Conservation (phyloP, 2,329 filamentous ascomycete genomes). For the Hymenoscyphus repandus region DNA sequence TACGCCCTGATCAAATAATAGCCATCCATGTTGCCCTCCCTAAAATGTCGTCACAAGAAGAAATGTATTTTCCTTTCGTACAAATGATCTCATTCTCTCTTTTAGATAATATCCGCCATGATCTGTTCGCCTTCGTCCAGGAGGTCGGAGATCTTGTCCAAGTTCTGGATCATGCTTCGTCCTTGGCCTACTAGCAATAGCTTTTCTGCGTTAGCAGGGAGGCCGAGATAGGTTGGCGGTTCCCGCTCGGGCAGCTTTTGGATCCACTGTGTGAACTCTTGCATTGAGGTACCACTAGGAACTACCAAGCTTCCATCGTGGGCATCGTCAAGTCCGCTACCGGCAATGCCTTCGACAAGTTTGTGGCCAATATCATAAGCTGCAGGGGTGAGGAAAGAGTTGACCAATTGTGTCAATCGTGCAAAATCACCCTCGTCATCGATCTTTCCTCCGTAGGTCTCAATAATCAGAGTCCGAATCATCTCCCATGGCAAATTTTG, state of each 20-base stretch:
- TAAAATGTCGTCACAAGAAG: constrained; percentile 16
- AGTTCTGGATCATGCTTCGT: constrained; percentile 73
- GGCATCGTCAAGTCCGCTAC: constrained; percentile 34
- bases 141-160: constrained; percentile 79
- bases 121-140: constrained; percentile 92
- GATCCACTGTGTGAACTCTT: constrained; percentile 88
- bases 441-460: constrained; percentile 97
- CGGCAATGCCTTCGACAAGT: constrained; percentile 60
- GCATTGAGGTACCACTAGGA: constrained; percentile 73
- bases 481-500: constrained; percentile 96
- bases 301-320: constrained; percentile 62
- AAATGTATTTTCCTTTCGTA: constrained; percentile 13
- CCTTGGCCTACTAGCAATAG: constrained; percentile 84
- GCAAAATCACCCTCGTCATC: constrained; percentile 83
- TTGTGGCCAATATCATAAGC: constrained; percentile 93
- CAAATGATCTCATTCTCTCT: constrained; percentile 8
- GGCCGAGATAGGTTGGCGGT: constrained; percentile 87
- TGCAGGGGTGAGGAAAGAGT: constrained; percentile 72
- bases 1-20: too few relatives aligned
- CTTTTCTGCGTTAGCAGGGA: constrained; percentile 96
- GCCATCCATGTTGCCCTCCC: constrained; percentile 1
- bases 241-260: constrained; percentile 89
- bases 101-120: constrained; percentile 56
- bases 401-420: constrained; percentile 67
- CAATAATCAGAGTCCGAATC: constrained; percentile 81